Base-by-base conservation (phyloP, 1,139 yeast species). In the Yamadazyma aaseri region DNA sequence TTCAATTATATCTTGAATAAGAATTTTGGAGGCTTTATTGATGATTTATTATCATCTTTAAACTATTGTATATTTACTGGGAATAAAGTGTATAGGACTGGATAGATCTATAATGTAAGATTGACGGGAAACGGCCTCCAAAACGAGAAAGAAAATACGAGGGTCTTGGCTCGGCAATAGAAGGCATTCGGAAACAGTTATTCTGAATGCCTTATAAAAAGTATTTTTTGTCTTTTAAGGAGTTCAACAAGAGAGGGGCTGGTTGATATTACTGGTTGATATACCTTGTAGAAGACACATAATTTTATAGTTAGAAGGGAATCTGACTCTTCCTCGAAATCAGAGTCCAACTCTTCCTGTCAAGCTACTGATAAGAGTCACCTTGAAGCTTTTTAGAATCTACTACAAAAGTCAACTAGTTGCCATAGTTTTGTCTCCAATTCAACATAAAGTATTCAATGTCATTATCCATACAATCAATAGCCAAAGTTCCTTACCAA, bases 51-150 rank as follows among this genome's bases (percentile, higher is more conserved):
- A 18, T 37, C 41, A 3, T 44, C 50, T 4, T 40, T 65, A 14
- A 43, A 53, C 29, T 63, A 53, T 38, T 65, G 71, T 40, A 51
- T 58, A n/a, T 48, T 52, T 21, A 58, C 61, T 1, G 69, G 69
- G 2, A 61, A 61, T 25, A 50, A 56, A 34, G 50, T 52, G 4
- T 58, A 37, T 28, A 26, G 7, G 12, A 17, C 32, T 7, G 32
- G 32, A 6, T 29, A 22, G 17, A 16, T 25, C 6, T n/a, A 10
- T 7, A 22, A 22, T 22, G 6, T 7, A 22, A 22, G 25, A 11
- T n/a, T 10, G 25, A n/a, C 6, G 9, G 21, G 21, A 18, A 18
- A 18, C 21, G 21, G 21, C 9, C 8, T 18, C 9, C 8, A 9
- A 18, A 9, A 18, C 6, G 21, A 18, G 21, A 7, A 9, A 7